Base-by-base conservation (phyloP, 768 basidiomycete species). In the Tubosaeta brunneosetosa region DNA sequence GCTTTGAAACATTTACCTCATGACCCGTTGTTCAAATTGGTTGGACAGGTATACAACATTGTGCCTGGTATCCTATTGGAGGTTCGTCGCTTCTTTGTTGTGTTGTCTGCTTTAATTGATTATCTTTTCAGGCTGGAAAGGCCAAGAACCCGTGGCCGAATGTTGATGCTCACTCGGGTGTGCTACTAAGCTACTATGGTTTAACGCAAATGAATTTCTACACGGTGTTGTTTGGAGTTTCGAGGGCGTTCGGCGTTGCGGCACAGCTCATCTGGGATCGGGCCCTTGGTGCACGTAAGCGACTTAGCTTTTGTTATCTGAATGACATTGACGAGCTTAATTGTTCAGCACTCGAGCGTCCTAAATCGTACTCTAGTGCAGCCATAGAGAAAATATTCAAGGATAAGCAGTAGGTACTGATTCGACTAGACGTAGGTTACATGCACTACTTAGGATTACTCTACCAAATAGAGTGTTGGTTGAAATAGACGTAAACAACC, bases 111-210 rank as follows among this genome's bases (percentile, higher is more conserved):
- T 44, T 13, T 40, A 17, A 45, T 36, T 47, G 16, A 42, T 6
- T 17, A 12, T 34, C 1, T 32, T 31, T 59, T 56, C 58, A 88
- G 86, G 89, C 90, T 60, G 90, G 90, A 60, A 92, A 92, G 71
- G 90, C 89, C 16, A 92, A 91, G 81, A 92, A 92, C 76, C 90
- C 90, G 2, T 92, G 88, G 88, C 94, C 94, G 42, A 98, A 97
- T 70, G 94, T 98, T 51, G 94, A 97, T 69, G 92, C 94, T 46
- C 94, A 95, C 77, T 97, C 95, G 14, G 93, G 91, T 72, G 90
- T 83, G 49, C 82, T 94, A 43, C 74, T 94, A 19, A 86, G 87
- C 27, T 76, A 94, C 73, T 94, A 93, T 64, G 91, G 91, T 45
- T 74, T 95, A 50, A 82, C 79, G 57, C 84, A 94, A 72, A 93